Base-by-base conservation (phyloP, 2,329 filamentous ascomycete genomes). In the Aspergillus pseudonomiae region DNA sequence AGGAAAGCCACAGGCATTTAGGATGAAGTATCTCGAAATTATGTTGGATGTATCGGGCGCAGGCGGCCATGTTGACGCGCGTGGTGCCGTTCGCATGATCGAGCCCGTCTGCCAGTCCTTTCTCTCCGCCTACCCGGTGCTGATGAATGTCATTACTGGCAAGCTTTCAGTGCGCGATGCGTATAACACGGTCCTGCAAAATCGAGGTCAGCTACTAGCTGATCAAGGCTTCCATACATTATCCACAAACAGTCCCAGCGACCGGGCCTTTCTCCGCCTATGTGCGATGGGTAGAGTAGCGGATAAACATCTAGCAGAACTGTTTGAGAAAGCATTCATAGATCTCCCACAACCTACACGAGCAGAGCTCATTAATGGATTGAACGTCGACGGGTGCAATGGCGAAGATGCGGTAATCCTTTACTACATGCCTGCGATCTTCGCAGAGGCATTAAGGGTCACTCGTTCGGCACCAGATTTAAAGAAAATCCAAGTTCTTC, bases 351-450 rank as follows among this genome's bases (percentile, higher is more conserved):
- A n/a, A 6, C 9, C 6, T 7, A 58, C 21, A 24, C 28, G 19
- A 36, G 36, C 54, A 6, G 46, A 52, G 26, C 60, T 62, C 3
- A 21, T 62, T 5, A 11, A 24, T 21, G 60, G 56, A 32, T 19
- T 62, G 3, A 62, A 59, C 16, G 46, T 54, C 1, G 46, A 58
- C 7, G 60, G 60, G 1, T 32, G 30, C 16, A 45, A 59, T 6
- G 60, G 28, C 9, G 55, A 41, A 30, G 45, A 43, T 16, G 60
- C 60, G 10, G 55, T 62, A 7, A 59, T 62, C 30, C 60, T 62
- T 2, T 62, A 62, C 53, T 62, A 62, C 24, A 62, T 62, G 60
- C 60, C 60, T 11, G 55, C 46, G 6, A n/a, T 62, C 6, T 62
- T 62, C 11, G 60, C 46, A 2, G 60, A 62, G 16, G 34, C n/a